phyloP scores from a whole-genome alignment of 2,329 filamentous ascomycete genomes.

The Aspergillus pseudoterreus region DNA sequence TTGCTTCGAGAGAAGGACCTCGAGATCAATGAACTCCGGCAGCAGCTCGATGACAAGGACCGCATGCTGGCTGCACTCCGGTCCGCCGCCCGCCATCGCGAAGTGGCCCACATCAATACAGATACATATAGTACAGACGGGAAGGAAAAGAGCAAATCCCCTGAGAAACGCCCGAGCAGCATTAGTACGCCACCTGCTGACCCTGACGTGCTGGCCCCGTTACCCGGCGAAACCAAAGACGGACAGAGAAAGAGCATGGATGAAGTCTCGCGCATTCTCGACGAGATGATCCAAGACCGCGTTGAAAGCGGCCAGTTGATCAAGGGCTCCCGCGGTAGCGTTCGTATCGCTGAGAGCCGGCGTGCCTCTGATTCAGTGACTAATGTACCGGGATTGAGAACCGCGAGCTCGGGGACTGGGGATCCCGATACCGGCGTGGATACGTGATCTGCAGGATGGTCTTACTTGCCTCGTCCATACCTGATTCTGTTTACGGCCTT shows the following conservation, averaged over 20 bases:
- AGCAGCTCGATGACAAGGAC: slow-evolving; percentile 89
- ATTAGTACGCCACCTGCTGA: slow-evolving; percentile 23
- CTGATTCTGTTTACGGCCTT: no score
- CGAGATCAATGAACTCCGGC: slow-evolving; percentile 87
- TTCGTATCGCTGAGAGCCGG: slow-evolving; percentile 51
- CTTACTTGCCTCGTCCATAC: no score
- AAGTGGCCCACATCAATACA: slow-evolving; percentile 64
- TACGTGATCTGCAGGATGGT: neutral
- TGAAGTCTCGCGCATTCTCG: slow-evolving; percentile 88
- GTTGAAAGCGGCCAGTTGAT: slow-evolving; percentile 72
- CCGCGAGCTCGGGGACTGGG: slow-evolving; percentile 16
- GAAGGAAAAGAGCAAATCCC: slow-evolving; percentile 25
- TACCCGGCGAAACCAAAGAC: slow-evolving; percentile 31
- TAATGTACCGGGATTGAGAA: slow-evolving; percentile 23
- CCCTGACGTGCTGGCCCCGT: slow-evolving; percentile 29
- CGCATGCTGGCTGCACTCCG: slow-evolving; percentile 85
- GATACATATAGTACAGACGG: slow-evolving; percentile 32
- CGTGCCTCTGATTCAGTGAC: slow-evolving; percentile 27
- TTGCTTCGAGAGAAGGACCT: slow-evolving; percentile 82
- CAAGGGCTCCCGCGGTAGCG: slow-evolving; percentile 63
- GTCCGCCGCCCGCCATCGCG: slow-evolving; percentile 78
- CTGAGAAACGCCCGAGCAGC: slow-evolving; percentile 23
- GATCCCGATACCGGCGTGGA: slow-evolving; percentile 3
- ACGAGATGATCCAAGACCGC: slow-evolving; percentile 92
- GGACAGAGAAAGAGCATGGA: slow-evolving; percentile 67